These are phyloP conservation scores for Sugiyamaella smithiae DNA, from an alignment of 805 yeast genomes.

Conservation along the genomic window DNA sequence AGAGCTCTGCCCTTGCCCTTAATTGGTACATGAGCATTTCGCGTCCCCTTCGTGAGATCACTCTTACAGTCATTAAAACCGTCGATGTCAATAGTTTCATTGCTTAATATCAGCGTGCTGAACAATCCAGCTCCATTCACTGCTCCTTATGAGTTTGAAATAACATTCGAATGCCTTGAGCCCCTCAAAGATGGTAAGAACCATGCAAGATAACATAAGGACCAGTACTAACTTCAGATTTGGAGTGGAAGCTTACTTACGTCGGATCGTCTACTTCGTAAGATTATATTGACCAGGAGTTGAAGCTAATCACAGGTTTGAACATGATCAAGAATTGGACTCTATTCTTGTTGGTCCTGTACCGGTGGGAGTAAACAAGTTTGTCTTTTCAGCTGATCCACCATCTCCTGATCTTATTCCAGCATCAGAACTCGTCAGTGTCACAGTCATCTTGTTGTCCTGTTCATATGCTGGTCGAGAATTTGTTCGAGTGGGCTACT, in stretches of 20 bases:
- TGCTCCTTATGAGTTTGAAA: constrained; percentile 93
- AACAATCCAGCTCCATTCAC: constrained; percentile 93
- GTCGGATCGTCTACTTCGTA: constrained; percentile 91
- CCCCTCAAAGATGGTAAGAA: constrained; percentile 62
- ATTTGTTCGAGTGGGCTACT: constrained; percentile 95
- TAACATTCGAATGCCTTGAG: constrained; percentile 95
- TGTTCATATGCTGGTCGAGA: constrained; percentile 93
- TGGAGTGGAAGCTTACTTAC: constrained; percentile 96
- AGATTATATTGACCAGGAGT: constrained; percentile 14
- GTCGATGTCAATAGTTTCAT: constrained; percentile 91
- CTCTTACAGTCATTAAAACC: too few species aligned
- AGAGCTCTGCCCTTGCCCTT: too few species aligned
- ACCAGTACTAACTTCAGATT: too few species aligned
- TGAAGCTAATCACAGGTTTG: constrained; percentile 40
- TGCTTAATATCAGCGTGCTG: constrained; percentile 85
- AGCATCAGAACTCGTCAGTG: constrained; percentile 90
- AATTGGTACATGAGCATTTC: too few species aligned
- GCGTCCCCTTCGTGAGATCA: too few species aligned
- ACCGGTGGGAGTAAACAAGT: constrained; percentile 95
- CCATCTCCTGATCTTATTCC: constrained; percentile 96
- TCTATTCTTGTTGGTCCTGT: constrained; percentile 98
- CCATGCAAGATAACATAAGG: background rate
- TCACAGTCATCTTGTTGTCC: constrained; percentile 87
- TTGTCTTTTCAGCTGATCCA: constrained; percentile 90
- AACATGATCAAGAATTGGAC: constrained; percentile 96